phyloP scores from a whole-genome alignment of 768 basidiomycete species.

The Nidula microcarpa region DNA sequence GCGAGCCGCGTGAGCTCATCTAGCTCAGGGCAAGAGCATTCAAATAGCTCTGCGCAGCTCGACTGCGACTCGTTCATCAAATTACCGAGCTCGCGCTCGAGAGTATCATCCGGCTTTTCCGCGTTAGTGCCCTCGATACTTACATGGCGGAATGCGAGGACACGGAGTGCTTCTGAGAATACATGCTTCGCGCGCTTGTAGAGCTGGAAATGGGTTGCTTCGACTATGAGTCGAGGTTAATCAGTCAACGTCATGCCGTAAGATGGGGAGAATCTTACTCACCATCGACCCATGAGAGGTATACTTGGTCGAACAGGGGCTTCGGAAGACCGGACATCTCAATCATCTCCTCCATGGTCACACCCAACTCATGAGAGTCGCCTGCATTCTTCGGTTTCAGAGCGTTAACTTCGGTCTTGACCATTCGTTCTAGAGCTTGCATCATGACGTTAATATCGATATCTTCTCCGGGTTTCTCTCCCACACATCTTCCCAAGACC shows the following conservation, averaged over 20 bases:
- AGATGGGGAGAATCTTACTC: constrained; percentile 14
- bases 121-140: constrained; percentile 45
- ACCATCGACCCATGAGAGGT: constrained; percentile 82
- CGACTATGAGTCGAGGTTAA: too few relatives aligned
- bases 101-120: constrained; percentile 8
- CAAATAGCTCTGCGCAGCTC: constrained; percentile 65
- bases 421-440: constrained; percentile 36
- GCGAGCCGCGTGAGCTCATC: constrained; percentile 67
- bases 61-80: constrained; percentile 80
- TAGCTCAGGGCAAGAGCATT: constrained; percentile 80
- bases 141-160: constrained; percentile 70
- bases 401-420: constrained; percentile 46
- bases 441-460: constrained; percentile 42
- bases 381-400: constrained; percentile 40
- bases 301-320: constrained; percentile 59
- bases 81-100: constrained; percentile 52
- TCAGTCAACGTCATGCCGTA: not conserved
- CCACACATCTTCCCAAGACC: constrained; percentile 56
- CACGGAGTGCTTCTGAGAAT: constrained; percentile 75
- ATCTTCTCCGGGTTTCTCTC: constrained; percentile 43
- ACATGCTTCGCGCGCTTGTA: constrained; percentile 84
- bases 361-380: constrained; percentile 48
- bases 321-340: constrained; percentile 53
- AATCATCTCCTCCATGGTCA: constrained; percentile 76
- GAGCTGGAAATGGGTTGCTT: constrained; percentile 77